Evolutionary conservation across 306 rosid genomes (phyloP), one percentile per base, ranked within the genome.

Genomic region (Calophaca sinica): DNA sequence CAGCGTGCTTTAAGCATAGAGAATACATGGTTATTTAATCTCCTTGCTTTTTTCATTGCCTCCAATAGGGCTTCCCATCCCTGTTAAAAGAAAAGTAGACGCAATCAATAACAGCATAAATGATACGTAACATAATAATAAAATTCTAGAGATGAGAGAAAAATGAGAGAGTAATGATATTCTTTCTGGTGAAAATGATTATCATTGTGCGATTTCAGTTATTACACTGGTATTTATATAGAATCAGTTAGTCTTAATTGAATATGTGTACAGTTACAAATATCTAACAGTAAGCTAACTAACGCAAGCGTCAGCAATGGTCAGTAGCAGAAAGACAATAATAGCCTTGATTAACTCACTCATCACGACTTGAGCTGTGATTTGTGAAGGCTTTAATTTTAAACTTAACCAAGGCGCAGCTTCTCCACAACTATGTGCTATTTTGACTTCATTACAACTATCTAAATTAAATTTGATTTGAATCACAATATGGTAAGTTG

Each of bases 1-100:
- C 98, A 94, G 35, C 98, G 97, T 6, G 97, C 97, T 84, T 90
- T 94, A 79, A 94, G 86, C 97, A 94, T 94, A 72, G 97, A 91
- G 84, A 94, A 94, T 42, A 94, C 98, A 50, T 94, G 98, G 78
- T 94, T 94, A 88, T 94, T 94, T 81, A 94, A 62, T 86, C 98
- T 87, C 86, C 98, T 86, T 9, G 98, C 97, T 79, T 94, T 94
- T 84, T 94, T 91, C 97, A 90, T 94, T 70, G 92, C 93, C 84
- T 91, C 98, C 79, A 91, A 70, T 6, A 91, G 76, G 33, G 77
- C 79, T 69, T 94, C 98, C 98, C 96, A 94, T 39, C 96, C 98
- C 98, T 94, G 71, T 64, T 79, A 46, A 76, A 69, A 66, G 10
- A 60, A 73, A 50, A 82, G 57, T 48, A 28, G 7, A 41, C 10